Conservation (phyloP, 768 basidiomycete species). For the Podaxis pistillaris region DNA sequence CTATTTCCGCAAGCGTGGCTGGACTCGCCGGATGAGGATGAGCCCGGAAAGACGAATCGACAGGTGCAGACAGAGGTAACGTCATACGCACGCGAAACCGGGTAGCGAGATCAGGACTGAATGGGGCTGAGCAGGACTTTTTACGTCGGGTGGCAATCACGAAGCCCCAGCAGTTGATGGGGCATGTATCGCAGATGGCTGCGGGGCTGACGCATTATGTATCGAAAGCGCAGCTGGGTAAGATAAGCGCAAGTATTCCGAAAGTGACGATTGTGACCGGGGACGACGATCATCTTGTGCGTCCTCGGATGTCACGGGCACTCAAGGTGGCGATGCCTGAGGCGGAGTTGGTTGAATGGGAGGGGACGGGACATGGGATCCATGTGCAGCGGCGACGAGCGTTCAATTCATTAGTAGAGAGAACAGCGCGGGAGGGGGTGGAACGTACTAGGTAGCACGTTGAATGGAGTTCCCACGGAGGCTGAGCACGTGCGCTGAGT, state of each 20-base stretch:
- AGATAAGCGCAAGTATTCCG: conserved; percentile 54
- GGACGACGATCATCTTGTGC: conserved; percentile 60
- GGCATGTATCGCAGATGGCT: conserved; percentile 70
- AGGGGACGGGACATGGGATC: conserved; percentile 63
- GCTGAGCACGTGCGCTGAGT: neutral
- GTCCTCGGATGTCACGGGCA: conserved; percentile 45
- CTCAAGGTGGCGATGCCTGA: conserved; percentile 63
- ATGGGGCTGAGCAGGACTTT: conserved; percentile 34
- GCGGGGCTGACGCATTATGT: conserved; percentile 68
- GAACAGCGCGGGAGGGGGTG: conserved; percentile 52
- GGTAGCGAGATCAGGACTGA: conserved; percentile 8
- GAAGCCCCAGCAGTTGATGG: conserved; percentile 56
- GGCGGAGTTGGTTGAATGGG: conserved; percentile 55
- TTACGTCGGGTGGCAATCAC: conserved; percentile 47
- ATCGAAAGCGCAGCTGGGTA: conserved; percentile 40
- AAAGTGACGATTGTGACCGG: conserved; percentile 71
- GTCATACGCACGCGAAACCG: neutral
- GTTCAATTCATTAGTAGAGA: conserved; percentile 59
- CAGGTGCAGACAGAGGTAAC: conserved; percentile 56
- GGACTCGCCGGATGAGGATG: conserved; percentile 46
- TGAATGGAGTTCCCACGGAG: conserved; percentile 1
- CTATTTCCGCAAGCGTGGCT: conserved; percentile 66
- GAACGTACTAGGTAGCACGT: conserved; percentile 17
- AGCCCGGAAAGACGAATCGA: conserved; percentile 62
- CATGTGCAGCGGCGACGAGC: conserved; percentile 43